Percentiles rank a stretch among this genome's conserved stretches.
These are phyloP conservation scores for Suillus tomentosus DNA, from an alignment of 768 basidiomycete genomes.

Conservation along the genomic window DNA sequence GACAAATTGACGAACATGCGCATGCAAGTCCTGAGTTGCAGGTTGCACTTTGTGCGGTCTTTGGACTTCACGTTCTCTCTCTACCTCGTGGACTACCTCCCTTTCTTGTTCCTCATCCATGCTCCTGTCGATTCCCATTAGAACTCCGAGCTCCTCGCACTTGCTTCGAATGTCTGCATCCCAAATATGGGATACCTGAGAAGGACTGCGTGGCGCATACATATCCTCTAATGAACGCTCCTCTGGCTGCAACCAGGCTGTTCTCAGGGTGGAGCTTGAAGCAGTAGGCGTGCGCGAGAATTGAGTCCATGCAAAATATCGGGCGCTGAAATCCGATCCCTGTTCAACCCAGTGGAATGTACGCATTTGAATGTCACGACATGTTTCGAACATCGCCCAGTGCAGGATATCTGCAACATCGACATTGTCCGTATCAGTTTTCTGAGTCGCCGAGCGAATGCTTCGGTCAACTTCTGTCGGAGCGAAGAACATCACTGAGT, in stretches of 20 bases:
- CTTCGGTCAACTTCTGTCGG: conserved; percentile 40
- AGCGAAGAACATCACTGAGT: conserved; percentile 51
- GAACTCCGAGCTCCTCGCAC: conserved; percentile 23
- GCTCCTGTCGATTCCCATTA: conserved; percentile 17
- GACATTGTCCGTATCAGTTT: conserved; percentile 2
- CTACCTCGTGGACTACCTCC: conserved; percentile 47
- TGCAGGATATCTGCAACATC: conserved; percentile 38
- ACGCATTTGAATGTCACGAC: conserved; percentile 40
- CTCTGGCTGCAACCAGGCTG: conserved; percentile 44
- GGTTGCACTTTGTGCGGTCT: conserved; percentile 33
- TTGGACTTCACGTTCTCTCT: conserved; percentile 42
- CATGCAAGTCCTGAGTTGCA: conserved; percentile 25
- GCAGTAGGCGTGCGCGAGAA: conserved; percentile 10
- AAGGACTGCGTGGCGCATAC: conserved; percentile 21
- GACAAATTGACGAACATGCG: conserved; percentile 28
- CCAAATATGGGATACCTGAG: neutral
- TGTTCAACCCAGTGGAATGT: conserved; percentile 47
- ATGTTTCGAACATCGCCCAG: conserved; percentile 50
- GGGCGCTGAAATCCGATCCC: conserved; percentile 22
- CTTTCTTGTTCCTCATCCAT: conserved; percentile 55
- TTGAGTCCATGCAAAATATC: conserved; percentile 21
- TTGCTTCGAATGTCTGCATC: conserved; percentile 17
- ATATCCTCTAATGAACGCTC: conserved; percentile 40
- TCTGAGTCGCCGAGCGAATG: conserved; percentile 33
- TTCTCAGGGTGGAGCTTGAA: conserved; percentile 3